A percentile compares a stretch with the other conserved stretches of the same genome.
Evolutionary conservation across 2,329 filamentous ascomycete genomes (phyloP).

Genomic region (Amauroascus niger): DNA sequence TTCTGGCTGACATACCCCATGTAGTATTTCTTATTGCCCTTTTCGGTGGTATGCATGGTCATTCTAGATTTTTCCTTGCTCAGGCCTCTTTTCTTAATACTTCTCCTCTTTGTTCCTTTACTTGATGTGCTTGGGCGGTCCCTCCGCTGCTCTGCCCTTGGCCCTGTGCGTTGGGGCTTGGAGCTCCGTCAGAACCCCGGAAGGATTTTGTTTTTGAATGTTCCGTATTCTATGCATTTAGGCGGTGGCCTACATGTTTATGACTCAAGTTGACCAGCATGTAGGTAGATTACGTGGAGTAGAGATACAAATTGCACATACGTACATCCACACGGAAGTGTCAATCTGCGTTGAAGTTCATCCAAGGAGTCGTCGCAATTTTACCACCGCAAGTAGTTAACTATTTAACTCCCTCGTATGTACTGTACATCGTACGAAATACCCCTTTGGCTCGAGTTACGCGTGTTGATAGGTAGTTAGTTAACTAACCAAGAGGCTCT

Average conservation of each 20-base stretch:
- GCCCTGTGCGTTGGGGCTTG: neutral
- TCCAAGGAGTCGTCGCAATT: no score
- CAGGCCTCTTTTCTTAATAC: neutral
- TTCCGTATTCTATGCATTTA: neutral
- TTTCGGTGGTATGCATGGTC: slow-evolving; percentile 7
- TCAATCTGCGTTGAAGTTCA: no score
- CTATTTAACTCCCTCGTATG: no score
- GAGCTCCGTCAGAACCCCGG: neutral
- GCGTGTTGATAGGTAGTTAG: no score
- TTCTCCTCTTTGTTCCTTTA: neutral
- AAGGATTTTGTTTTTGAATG: neutral
- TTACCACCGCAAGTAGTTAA: no score
- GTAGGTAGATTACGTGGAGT: neutral
- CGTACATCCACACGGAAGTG: no score
- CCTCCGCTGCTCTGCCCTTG: neutral
- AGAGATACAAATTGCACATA: neutral
- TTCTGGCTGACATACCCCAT: neutral
- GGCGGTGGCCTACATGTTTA: neutral
- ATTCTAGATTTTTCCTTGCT: slow-evolving; percentile 6
- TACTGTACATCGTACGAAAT: no score
- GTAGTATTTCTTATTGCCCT: neutral
- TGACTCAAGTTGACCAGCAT: neutral
- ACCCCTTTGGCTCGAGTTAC: no score
- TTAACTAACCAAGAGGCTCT: no score
- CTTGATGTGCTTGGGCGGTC: neutral